These are phyloP conservation scores for Penicillium argentinense DNA, from an alignment of 495 filamentous ascomycete species.

Conservation along the genomic window DNA sequence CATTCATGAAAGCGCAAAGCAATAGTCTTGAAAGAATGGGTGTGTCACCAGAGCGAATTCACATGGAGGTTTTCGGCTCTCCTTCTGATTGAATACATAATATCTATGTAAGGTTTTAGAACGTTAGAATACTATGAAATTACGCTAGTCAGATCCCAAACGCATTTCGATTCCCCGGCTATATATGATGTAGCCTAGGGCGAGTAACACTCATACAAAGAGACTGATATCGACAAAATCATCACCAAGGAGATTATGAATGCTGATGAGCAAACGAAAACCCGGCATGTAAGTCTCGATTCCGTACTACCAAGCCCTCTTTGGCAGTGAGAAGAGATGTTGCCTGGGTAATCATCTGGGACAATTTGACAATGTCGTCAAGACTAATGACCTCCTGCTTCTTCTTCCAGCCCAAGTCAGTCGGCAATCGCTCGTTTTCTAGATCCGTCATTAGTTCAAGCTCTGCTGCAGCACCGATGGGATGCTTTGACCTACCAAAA, in stretches of 20 bases:
- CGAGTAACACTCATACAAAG: no score
- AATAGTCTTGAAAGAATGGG: constrained; percentile 43
- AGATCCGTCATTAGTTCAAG: no score
- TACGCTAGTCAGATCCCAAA: no score
- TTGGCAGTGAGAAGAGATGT: not conserved
- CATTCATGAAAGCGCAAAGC: constrained; percentile 57
- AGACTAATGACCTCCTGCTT: constrained; percentile 8
- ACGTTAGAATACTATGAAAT: no score
- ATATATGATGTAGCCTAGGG: no score
- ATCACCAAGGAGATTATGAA: no score
- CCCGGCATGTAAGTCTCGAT: no score
- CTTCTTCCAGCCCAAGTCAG: constrained; percentile 42
- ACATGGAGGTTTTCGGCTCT: constrained; percentile 57
- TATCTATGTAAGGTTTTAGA: no score
- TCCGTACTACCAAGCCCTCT: no score
- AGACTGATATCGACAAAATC: no score
- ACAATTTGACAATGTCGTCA: constrained; percentile 12
- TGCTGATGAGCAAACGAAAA: no score
- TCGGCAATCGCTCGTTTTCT: constrained; percentile 49
- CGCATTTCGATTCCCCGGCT: no score
- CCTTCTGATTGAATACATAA: constrained; percentile 16
- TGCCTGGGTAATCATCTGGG: not conserved
- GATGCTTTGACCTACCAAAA: not conserved
- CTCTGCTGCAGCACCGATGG: not conserved
- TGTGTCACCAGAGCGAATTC: constrained; percentile 47